Evolutionary conservation across 495 filamentous ascomycete genomes (phyloP), one percentile per base, ranked within the genome.

Genomic region (Thermochaetoides thermophila): DNA sequence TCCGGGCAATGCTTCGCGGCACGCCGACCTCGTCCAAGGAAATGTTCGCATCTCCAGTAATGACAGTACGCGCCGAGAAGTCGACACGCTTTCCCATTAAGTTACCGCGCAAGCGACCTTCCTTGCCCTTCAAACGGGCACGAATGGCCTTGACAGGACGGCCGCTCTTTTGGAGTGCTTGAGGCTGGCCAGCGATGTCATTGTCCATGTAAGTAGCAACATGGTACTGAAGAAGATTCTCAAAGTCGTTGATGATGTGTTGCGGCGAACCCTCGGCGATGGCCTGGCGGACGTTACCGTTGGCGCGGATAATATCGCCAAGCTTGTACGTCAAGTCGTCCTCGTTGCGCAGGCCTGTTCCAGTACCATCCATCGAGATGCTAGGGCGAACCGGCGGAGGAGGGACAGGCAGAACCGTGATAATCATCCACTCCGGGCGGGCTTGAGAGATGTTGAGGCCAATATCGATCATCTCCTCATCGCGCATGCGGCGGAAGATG

Each of bases 151-250:
- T 99, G 39, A 99, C 81, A 0, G 89, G 86, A 41, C 89, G 69
- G 24, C 92, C 92, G 24, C 82, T 87, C 58, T 99, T 99, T 49
- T 96, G 91, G 53, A 96, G 63, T 4, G 89, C 91, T 52, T 91
- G 87, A 0, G 89, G 89, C 40, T 89, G 81, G 29, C 87, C 87
- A 35, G 91, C 89, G 54, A 94, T 94, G 49, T 96, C 85, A 46
- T 99, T 99, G 50, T 96, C 89, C 89, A 99, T 99, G 59, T 93
- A 87, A 5, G 89, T 99, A 7, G 89, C 89, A 27, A 96, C 86
- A 48, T 99, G 89, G 52, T 89, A 99, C 45, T 99, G 89, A n/a
- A 99, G 60, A 6, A 99, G 61, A 35, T 74, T 71, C 55, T 93
- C 81, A 34, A 93, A 96, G 43, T 99, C 89, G 18, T 70, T 73